Evolutionary conservation across 2,329 filamentous ascomycete genomes (phyloP), one percentile per base, ranked within the genome.

Genomic region (Fusarium sp.): DNA sequence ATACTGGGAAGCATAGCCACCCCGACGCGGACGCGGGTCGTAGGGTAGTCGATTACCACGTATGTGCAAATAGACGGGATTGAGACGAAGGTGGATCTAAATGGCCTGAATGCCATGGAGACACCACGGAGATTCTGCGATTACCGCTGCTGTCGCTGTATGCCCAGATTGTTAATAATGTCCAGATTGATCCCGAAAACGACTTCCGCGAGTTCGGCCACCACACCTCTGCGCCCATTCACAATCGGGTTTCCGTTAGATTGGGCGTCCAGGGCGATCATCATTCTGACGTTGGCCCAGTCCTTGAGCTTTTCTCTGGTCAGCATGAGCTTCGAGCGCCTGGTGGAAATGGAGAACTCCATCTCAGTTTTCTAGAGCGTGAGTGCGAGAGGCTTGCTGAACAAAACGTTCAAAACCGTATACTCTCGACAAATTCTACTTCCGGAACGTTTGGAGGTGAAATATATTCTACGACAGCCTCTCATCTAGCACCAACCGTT

Each of bases 11-110:
- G 43, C 71, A 72, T 31, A 72, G 73, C 42, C 85, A 84, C 73
- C 83, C 89, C 59, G 85, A 87, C 76, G 84, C 84, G 68, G 80
- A 79, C 23, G 74, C 78, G 8, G 81, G 81, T 66, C 84, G 88
- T 68, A 92, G 97, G 76, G 88, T 95, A 69, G 91, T 98, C 56
- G 97, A 87, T 79, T 99, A 96, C 80, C 93, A 98, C 80, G 82
- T 86, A 63, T 98, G 96, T 81, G 79, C 86, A 53, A 82, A 92
- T 68, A 91, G 97, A 78, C 98, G 94, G 93, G 93, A 91, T 75
- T 84, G 88, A 63, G 88, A 93, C 63, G 86, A 92, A 68, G 84
- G 86, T 69, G 90, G 81, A 26, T 81, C 97, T 66, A 82, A 81
- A 18, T 99, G 96, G 77, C 93, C 94, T 18, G 79, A 82, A n/a